phyloP scores from a whole-genome alignment of 2,329 filamentous ascomycete species.

The Aspergillus terreus region DNA sequence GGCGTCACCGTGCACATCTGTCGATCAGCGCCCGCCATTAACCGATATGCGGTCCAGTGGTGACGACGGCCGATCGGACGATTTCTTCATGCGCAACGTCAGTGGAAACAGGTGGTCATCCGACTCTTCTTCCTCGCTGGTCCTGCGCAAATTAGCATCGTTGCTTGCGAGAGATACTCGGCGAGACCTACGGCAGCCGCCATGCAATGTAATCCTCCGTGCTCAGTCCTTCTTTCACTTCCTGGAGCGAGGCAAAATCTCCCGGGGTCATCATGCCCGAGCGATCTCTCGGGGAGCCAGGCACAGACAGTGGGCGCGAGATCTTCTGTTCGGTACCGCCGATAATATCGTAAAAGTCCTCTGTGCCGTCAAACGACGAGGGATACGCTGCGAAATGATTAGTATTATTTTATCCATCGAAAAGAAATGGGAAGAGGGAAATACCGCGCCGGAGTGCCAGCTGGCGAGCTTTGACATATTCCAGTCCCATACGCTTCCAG shows the following conservation, averaged over 20 bases:
- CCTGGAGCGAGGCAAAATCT: slow-evolving; percentile 94
- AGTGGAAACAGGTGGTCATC: slow-evolving; percentile 72
- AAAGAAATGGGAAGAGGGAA: not conserved
- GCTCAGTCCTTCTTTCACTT: slow-evolving; percentile 85
- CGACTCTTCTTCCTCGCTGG: slow-evolving; percentile 86
- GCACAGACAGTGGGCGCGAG: slow-evolving; percentile 86
- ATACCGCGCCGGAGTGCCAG: slow-evolving; percentile 72
- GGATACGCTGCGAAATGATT: slow-evolving; percentile 65
- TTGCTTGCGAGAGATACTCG: not conserved
- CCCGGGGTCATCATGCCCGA: slow-evolving; percentile 98
- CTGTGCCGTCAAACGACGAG: slow-evolving; percentile 69
- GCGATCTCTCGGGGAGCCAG: slow-evolving; percentile 84
- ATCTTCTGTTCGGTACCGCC: slow-evolving; percentile 93
- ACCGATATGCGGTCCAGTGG: slow-evolving; percentile 34
- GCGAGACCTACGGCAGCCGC: slow-evolving; percentile 84
- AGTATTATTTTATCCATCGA: too few species aligned
- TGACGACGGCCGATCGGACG: slow-evolving; percentile 32
- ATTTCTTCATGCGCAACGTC: slow-evolving; percentile 54
- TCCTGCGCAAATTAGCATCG: slow-evolving; percentile 13
- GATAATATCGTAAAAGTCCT: slow-evolving; percentile 85
- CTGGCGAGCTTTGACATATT: slow-evolving; percentile 97
- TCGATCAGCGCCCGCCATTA: slow-evolving; percentile 21
- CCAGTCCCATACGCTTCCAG: slow-evolving; percentile 99
- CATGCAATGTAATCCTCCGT: slow-evolving; percentile 98
- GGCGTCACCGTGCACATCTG: not conserved